phyloP scores from a whole-genome alignment of 78 protist genomes.

The Tieghemostelium lacteum region DNA sequence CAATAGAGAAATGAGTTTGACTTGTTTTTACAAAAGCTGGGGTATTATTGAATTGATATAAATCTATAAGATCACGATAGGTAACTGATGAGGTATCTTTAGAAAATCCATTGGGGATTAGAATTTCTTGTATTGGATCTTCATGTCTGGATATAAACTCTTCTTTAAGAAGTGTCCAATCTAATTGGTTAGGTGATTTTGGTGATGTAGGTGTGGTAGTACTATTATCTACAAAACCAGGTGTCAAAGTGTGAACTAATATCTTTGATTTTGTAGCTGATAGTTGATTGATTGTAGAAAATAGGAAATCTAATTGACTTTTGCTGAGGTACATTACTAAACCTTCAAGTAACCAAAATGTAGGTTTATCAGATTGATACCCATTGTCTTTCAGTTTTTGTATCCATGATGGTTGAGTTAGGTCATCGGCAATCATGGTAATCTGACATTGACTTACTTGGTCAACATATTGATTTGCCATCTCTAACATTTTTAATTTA shows the following conservation, averaged over 20 bases:
- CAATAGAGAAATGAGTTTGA: conserved; percentile 11
- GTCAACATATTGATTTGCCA: not conserved
- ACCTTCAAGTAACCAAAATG: conserved; percentile 58
- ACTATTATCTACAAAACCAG: not conserved
- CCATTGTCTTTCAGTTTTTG: conserved; percentile 1
- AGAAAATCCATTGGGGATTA: conserved; percentile 10
- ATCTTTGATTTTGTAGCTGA: conserved; percentile 6
- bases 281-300: not conserved
- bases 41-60: conserved; percentile 8
- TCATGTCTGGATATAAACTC: conserved; percentile 13
- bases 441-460: not conserved
- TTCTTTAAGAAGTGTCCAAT: not conserved
- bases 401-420: conserved; percentile 6
- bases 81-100: conserved; percentile 9
- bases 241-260: conserved; percentile 24
- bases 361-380: conserved; percentile 8
- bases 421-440: not conserved
- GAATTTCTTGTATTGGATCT: conserved; percentile 5
- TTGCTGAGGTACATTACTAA: conserved; percentile 39
- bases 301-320: not conserved
- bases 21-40: not conserved
- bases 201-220: not conserved
- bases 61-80: conserved; percentile 6
- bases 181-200: not conserved
- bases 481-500: conserved; percentile 1